Evolutionary conservation across 805 yeast species (phyloP), one percentile per base, ranked within the genome.

Genomic region (Yarrowia deformans): DNA sequence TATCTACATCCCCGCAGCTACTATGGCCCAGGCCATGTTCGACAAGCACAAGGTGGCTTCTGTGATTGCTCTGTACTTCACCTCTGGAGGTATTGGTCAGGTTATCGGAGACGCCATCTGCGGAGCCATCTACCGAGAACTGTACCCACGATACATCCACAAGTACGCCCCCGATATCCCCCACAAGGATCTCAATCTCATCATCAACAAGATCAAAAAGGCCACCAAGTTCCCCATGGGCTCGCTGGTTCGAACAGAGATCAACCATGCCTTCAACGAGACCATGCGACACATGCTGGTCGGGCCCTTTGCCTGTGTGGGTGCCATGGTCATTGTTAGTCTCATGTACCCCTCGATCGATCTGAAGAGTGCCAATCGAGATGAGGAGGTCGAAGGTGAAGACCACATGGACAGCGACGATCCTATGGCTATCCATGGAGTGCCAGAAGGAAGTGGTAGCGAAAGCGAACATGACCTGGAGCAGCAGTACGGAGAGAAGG

Each of bases 211-310:
- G 40, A 58, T 58, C 64, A 58, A 58, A 3, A 58, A 58, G 40
- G 64, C 64, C 32, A 58, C 64, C 29, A 58, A 58, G 32, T 58
- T n/a, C 18, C 64, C 64, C 29, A 58, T 58, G 64, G 64, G 64
- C 32, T 58, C 64, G 29, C 50, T 42, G 40, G 64, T 58, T 8
- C 49, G 64, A 42, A 58, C 64, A 1, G 64, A 58, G 18, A 58
- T 58, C 14, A 58, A 58, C 50, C 49, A 42, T 12, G 64, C 64
- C 29, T 58, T 58, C 40, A 58, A 58, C 50, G 50, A 58, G 64
- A 58, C 64, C 18, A 58, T 58, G 64, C 9, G 64, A 40, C 64
- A 58, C 40, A 58, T 58, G 64, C 50, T 58, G 23, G 39, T 58
- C 4, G 64, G 64, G 0, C 64, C 64, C 18, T 43, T 58, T 12